Conservation (phyloP, 176 grass and related monocot species). For the Bothriochloa decipiens region DNA sequence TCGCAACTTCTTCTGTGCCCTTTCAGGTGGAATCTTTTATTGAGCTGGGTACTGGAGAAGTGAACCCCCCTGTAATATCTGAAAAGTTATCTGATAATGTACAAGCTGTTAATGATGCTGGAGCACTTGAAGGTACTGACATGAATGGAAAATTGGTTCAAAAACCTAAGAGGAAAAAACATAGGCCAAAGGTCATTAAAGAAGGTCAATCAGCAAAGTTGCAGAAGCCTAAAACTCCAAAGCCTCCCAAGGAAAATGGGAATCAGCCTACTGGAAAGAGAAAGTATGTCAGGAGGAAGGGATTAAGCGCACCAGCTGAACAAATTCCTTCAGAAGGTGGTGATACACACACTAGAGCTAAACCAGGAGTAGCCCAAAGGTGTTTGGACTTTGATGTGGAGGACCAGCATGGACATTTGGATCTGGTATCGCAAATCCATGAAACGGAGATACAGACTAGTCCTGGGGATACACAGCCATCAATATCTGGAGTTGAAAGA, state of each 20-base stretch:
- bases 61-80: slow-evolving; percentile 19
- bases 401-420: slow-evolving; percentile 44
- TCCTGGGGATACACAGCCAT: slow-evolving; percentile 10
- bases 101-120: slow-evolving; percentile 25
- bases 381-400: slow-evolving; percentile 61
- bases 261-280: slow-evolving; percentile 54
- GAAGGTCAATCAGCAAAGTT: slow-evolving; percentile 49
- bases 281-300: slow-evolving; percentile 81
- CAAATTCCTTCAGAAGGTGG: slow-evolving; percentile 25
- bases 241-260: slow-evolving; percentile 47
- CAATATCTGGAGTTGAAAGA: slow-evolving; percentile 33
- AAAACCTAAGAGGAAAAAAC: slow-evolving; percentile 67
- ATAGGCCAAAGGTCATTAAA: slow-evolving; percentile 84
- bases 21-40: slow-evolving; percentile 34
- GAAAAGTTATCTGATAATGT: slow-evolving; percentile 28
- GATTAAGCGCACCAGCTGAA: slow-evolving; percentile 18
- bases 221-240: slow-evolving; percentile 54
- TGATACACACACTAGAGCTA: slow-evolving; percentile 32
- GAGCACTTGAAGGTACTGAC: slow-evolving; percentile 50
- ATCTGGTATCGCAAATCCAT: slow-evolving; percentile 24
- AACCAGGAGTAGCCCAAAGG: slow-evolving; percentile 47
- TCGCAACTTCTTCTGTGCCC: slow-evolving; percentile 13
- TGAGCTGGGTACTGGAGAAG: background rate
- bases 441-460: slow-evolving; percentile 6
- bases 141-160: slow-evolving; percentile 60